Conservation (phyloP, 148 eudicot species). For the Camellia japonica region DNA sequence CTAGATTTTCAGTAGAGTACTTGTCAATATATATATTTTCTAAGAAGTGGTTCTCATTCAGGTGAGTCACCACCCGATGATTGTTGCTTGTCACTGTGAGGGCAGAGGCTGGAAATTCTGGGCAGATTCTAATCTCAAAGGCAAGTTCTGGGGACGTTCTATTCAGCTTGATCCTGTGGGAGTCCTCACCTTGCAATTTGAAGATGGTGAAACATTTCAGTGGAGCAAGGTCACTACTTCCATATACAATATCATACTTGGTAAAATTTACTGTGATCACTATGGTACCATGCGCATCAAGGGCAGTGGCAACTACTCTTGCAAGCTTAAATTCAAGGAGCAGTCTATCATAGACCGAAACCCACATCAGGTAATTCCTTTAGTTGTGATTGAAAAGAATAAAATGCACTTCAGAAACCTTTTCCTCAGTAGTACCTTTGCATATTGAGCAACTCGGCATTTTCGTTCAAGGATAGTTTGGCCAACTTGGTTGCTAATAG, state of each 20-base stretch:
- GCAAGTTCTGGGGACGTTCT: slow-evolving; percentile 96
- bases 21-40: slow-evolving; percentile 8
- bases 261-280: slow-evolving; percentile 95
- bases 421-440: background rate
- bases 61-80: slow-evolving; percentile 96
- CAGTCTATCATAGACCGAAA: slow-evolving; percentile 93
- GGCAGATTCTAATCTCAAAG: slow-evolving; percentile 95
- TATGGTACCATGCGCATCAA: slow-evolving; percentile 95
- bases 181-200: slow-evolving; percentile 74
- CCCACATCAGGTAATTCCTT: slow-evolving; percentile 75
- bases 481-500: too few relatives aligned
- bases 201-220: slow-evolving; percentile 85
- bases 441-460: too few relatives aligned
- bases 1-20: background rate
- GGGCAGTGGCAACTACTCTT: slow-evolving; percentile 90
- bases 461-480: too few relatives aligned
- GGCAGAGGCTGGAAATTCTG: slow-evolving; percentile 92
- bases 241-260: slow-evolving; percentile 88
- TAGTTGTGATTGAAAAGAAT: background rate
- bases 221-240: slow-evolving; percentile 99
- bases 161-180: slow-evolving; percentile 94
- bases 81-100: slow-evolving; percentile 94
- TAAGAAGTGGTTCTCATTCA: slow-evolving; percentile 26
- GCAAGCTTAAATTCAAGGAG: slow-evolving; percentile 94
- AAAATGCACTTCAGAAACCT: background rate